Evolutionary conservation across 2,329 filamentous ascomycete species (phyloP).

Genomic region (Colletotrichum theobromicola): DNA sequence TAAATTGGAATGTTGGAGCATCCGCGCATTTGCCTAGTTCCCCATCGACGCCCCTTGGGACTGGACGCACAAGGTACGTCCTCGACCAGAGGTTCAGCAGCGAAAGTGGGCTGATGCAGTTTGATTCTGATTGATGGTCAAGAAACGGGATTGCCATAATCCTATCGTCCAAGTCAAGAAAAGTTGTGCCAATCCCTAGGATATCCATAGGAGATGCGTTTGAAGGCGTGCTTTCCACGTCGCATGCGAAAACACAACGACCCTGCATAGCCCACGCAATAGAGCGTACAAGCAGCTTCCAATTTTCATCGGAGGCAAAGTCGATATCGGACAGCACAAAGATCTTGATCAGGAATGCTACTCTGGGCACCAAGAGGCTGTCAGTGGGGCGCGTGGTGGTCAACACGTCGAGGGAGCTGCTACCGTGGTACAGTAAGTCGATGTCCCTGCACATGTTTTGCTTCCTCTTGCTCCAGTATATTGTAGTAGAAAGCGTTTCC

Average conservation of each 20-base stretch:
- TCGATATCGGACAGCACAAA: background rate
- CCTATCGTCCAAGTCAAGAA: background rate
- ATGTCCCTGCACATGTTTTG: background rate
- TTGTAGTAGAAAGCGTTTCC: background rate
- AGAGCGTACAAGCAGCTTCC: background rate
- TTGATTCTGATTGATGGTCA: background rate
- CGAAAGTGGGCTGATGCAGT: background rate
- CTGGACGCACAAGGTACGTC: background rate
- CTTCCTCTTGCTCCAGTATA: background rate
- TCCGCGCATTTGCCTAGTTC: background rate
- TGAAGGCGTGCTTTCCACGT: background rate
- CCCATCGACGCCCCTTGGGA: rapidly evolving
- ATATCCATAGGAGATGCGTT: background rate
- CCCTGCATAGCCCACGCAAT: background rate
- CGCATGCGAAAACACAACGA: background rate
- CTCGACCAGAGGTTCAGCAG: background rate
- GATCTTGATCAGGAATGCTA: background rate
- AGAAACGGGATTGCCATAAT: background rate
- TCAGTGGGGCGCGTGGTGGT: too few species aligned
- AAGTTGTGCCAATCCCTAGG: background rate
- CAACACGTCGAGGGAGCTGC: too few species aligned
- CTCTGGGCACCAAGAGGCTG: background rate
- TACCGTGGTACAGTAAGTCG: background rate
- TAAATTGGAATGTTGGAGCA: background rate
- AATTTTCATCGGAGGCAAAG: background rate